phyloP scores from a whole-genome alignment of 2,329 filamentous ascomycete genomes.

The Stagonosporopsis cucurbitacearum region DNA sequence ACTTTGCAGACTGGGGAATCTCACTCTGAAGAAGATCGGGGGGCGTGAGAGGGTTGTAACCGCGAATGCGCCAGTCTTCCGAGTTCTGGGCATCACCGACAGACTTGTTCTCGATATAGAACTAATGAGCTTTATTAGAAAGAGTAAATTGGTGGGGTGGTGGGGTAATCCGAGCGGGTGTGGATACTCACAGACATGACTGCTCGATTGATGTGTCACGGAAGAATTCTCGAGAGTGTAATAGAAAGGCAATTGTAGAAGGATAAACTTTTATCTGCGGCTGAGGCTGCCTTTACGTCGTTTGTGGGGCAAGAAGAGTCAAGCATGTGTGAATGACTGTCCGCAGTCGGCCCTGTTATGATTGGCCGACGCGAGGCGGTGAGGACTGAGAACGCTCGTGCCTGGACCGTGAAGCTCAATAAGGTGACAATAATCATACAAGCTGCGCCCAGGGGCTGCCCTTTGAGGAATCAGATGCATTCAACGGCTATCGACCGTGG shows the following conservation, averaged over 20 bases:
- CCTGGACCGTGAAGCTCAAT: constrained; percentile 5
- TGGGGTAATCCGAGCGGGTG: constrained; percentile 1
- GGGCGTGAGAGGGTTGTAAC: constrained; percentile 91
- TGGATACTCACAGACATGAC: constrained; percentile 37
- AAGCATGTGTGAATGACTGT: constrained; percentile 25
- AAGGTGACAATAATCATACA: constrained; percentile 2
- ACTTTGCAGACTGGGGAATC: constrained; percentile 66
- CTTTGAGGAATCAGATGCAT: background rate
- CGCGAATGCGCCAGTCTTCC: constrained; percentile 66
- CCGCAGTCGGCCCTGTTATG: constrained; percentile 32
- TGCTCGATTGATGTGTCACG: constrained; percentile 3
- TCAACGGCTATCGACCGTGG: background rate
- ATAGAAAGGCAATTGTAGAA: constrained; percentile 1
- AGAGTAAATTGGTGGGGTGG: constrained; percentile 18
- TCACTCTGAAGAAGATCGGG: constrained; percentile 96
- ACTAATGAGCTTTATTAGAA: constrained; percentile 45
- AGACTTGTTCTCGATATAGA: constrained; percentile 58
- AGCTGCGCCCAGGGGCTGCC: background rate
- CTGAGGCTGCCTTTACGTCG: constrained; percentile 17
- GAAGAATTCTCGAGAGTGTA: constrained; percentile 6
- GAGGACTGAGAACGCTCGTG: constrained; percentile 1
- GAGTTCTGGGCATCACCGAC: constrained; percentile 58
- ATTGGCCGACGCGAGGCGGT: constrained; percentile 30
- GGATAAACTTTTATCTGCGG: constrained; percentile 15
- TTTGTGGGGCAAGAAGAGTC: constrained; percentile 37